Evolutionary conservation across 2,329 filamentous ascomycete species (phyloP), one percentile per base, ranked within the genome.

Genomic region (Periconia sp.): DNA sequence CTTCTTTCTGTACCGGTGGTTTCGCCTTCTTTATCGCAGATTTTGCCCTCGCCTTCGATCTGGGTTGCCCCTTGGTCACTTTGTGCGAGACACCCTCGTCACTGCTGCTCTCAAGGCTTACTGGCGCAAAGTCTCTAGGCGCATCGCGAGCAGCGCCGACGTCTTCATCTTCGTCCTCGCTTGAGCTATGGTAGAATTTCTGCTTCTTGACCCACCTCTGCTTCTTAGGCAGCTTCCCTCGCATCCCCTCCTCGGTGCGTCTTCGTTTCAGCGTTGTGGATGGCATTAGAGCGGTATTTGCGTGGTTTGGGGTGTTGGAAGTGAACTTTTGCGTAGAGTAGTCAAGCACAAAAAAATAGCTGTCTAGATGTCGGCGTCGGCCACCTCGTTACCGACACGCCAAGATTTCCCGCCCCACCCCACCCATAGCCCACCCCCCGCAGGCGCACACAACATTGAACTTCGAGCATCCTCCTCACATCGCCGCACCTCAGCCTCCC

Each of bases 141-240:
- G 60, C 60, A 51, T 67, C 65, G 34, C 55, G 50, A 19, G 65
- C 58, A 50, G 52, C 56, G 36, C 54, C 58, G 41, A 63, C 58
- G 39, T 81, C 78, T 28, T 82, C 44, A n/a, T 29, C 42, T 18
- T 56, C 50, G 42, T 83, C 79, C 31, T 84, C 81, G 45, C 80
- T 80, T 22, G 81, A 85, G 63, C 81, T 85, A 77, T 86, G 79
- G 71, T 87, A 86, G 44, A 76, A 71, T 53, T 71, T 72, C 65
- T 86, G 83, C 66, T 83, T 84, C 67, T 81, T 83, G 64, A 83
- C 77, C 66, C 81, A 82, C 50, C 76, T 75, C 22, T 77, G 74
- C 55, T 72, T 72, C 62, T 77, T 77, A 18, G 76, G 73, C 36
- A 73, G 73, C 57, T 78, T 78, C 32, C 77, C 78, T 38, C 77